A percentile compares a stretch with the other conserved stretches of the same genome.
Conservation (phyloP, 805 yeast species). For the Ogataea nonfermentans region DNA sequence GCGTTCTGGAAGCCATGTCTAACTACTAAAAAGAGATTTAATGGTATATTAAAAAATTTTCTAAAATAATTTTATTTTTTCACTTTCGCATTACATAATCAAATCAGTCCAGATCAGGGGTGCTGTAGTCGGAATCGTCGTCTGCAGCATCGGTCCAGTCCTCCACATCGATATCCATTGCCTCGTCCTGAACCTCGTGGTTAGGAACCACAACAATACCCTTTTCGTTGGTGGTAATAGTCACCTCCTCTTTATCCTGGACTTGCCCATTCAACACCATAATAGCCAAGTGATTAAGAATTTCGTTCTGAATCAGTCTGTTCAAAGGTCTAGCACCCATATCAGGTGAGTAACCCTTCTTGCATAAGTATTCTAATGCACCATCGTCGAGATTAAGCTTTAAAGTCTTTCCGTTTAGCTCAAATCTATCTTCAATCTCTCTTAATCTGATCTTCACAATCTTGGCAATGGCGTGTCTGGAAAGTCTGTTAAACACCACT, state of each 20-base stretch:
- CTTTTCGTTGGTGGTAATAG: conserved; percentile 52
- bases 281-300: conserved; percentile 87
- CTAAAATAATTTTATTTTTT: conserved; percentile 1
- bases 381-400: conserved; percentile 67
- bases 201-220: conserved; percentile 84
- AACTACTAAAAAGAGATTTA: not conserved
- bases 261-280: conserved; percentile 83
- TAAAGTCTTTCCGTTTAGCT: conserved; percentile 76
- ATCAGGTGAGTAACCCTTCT: conserved; percentile 86
- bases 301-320: conserved; percentile 84
- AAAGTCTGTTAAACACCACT: conserved; percentile 88
- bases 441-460: conserved; percentile 81
- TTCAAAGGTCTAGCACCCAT: conserved; percentile 96
- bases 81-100: no score
- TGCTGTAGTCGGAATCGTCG: conserved; percentile 44
- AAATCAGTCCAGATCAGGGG: conserved; percentile 24
- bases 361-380: conserved; percentile 80
- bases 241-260: conserved; percentile 82
- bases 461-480: conserved; percentile 87
- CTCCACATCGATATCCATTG: conserved; percentile 55
- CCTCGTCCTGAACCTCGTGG: conserved; percentile 60
- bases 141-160: conserved; percentile 65
- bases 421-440: conserved; percentile 86
- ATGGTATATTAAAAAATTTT: conserved; percentile 1
- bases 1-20: conserved; percentile 67